phyloP scores from a whole-genome alignment of 257 asterid species.

The Solanum appendiculatum region DNA sequence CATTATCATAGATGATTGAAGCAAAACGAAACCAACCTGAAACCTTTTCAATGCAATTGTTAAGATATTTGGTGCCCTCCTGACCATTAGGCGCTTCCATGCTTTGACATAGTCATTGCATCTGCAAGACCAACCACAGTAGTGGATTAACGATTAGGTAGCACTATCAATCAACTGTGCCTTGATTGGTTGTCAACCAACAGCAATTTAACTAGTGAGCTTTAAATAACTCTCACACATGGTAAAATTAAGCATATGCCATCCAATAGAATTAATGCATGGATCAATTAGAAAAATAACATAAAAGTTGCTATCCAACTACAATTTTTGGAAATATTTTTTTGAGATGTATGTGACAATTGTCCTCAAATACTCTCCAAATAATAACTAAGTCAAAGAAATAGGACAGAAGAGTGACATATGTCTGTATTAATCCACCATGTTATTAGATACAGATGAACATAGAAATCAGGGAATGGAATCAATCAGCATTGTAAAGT shows the following conservation, averaged over 20 bases:
- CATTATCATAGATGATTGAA: background rate
- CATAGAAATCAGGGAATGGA: background rate
- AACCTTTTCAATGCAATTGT: constrained; percentile 96
- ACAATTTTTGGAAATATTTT: background rate
- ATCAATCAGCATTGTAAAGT: background rate
- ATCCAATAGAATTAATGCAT: background rate
- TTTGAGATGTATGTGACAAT: background rate
- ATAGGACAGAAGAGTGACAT: background rate
- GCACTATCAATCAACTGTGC: background rate
- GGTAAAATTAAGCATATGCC: background rate
- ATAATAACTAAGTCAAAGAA: background rate
- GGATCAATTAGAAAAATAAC: background rate
- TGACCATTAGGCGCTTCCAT: constrained; percentile 86
- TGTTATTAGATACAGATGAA: background rate
- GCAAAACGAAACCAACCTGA: constrained; percentile 47
- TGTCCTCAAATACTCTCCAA: background rate
- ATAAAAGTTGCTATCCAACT: background rate
- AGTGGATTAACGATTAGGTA: background rate
- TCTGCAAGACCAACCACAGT: constrained; percentile 33
- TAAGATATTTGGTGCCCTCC: constrained; percentile 83
- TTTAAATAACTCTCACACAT: background rate
- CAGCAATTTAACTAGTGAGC: background rate
- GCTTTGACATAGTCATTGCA: constrained; percentile 97
- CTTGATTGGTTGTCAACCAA: background rate
- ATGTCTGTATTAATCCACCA: background rate